Evolutionary conservation across 1,284 basidiomycete species (phyloP), one percentile per base, ranked within the genome.

Genomic region (Puccinia novopanici): DNA sequence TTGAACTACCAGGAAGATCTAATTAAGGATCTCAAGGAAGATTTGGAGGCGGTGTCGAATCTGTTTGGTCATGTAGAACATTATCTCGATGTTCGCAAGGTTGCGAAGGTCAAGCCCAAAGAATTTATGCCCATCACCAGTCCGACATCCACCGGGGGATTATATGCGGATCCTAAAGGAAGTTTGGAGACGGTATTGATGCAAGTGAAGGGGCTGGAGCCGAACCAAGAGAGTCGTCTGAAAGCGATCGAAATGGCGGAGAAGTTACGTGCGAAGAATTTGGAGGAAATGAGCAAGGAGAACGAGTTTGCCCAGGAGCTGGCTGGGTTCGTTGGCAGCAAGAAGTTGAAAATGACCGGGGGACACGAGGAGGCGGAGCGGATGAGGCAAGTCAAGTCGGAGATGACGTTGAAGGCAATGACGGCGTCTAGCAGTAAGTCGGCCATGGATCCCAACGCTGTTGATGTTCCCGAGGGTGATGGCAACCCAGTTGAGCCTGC

Each of bases 1-100:
- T 88, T 98, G 76, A 91, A 90, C 15, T 93, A 97, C 84, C 94
- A 97, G 85, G 92, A 95, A 86, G 93, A 95, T 86, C 90, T 98
- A 84, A 88, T 96, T 75, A 89, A 89, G 70, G 96, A 98, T 85
- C 88, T 98, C 63, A 88, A 93, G 81, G 95, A 95, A 84, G 96
- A 98, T 85, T 91, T 96, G 86, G 93, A 93, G 85, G 93, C 94
- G 40, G 91, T 93, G 48, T 86, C 89, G 72, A 92, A 94, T 83
- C 91, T 98, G 67, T 92, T 92, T 83, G 91, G 91, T 0, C 93
- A 95, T 84, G 91, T 97, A 54, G 91, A 94, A 85, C 91, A 93
- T 61, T 82, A 54, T 65, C 81, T 42, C 80, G 82, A 67, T 76
- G 81, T 61, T n/a, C 37, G 40, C 40, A 78, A 50, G 63, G 57